Evolutionary conservation across 2,329 filamentous ascomycete genomes (phyloP), one percentile per base, ranked within the genome.

Genomic region (Dactylellina leptospora): DNA sequence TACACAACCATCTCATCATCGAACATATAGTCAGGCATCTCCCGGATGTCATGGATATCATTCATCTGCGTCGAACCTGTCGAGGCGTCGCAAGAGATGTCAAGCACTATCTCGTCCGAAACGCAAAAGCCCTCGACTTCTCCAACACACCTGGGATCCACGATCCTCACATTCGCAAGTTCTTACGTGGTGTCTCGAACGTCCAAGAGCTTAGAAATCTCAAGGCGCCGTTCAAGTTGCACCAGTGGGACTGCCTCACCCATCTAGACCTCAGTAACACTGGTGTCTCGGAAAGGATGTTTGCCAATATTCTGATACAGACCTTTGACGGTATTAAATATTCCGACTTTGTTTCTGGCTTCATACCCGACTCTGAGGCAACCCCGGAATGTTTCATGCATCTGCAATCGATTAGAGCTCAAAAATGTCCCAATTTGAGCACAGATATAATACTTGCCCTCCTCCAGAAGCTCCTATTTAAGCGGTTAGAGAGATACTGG

Each of bases 21-120:
- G 66, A 71, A 42, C 38, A 63, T 16, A 71, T 71, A 25, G 58
- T 59, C 33, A 71, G 45, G 27, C 54, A 71, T 23, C 66, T 71
- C 2, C 66, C 66, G 4, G 51, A 71, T 42, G 59, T 71, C 11
- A 56, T 71, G n/a, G 66, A 71, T 36, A 71, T 71, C 27, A 59
- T 59, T 28, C 53, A 71, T 13, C 36, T 71, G 5, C 51, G 58
- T 13, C 50, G 51, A 30, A 58, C 58, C 16, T 63, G 66, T 22
- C 27, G 45, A 11, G 45, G 44, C 11, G 53, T 63, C 16, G 27
- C 53, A 2, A 47, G 10, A 42, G 58, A 71, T 23, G 58, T 59
- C 38, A 63, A 54, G 27, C 53, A 71, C 30, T 59, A 71, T 16
- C 51, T 71, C 3, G 58, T 71, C 38, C 30, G 58, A 9, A 55